Base-by-base conservation (phyloP, 1,139 yeast species). In the Arxiozyma slooffiae region DNA sequence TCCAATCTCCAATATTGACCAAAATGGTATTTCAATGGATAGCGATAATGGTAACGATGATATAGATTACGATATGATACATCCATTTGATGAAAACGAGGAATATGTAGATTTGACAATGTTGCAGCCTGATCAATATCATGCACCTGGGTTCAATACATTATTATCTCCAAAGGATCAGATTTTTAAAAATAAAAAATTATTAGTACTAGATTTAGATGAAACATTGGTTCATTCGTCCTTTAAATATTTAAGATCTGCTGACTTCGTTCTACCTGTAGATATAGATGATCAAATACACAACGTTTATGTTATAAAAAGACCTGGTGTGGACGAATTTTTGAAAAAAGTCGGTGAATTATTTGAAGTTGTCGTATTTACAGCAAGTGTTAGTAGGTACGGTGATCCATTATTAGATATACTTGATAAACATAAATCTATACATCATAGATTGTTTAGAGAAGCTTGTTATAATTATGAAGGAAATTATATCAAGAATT, bases 271-370 rank as follows among this genome's bases (percentile, higher is more conserved):
- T 47, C 87, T 94, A 49, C 96, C 96, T 9, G 90, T 84, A 47
- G 88, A 82, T 67, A 92, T 92, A 56, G 97, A 92, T 63, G 83
- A 83, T 61, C 94, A 86, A 67, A 77, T 83, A 36, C 97, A 94
- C 68, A 94, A 88, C 63, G 98, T 92, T 46, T 92, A 89, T 67
- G 98, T 92, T 36, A 88, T 90, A 52, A 92, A 94, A 66, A 79
- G 99, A 61, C 99, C 99, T 0, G 98, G 98, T 0, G 98, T 94
- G 48, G 98, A 92, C 68, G 95, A 87, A 64, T 92, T 94, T 63
- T 75, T 92, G 73, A 74, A 72, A 57, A 77, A 79, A 56, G 96
- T 92, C 46, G 96, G 97, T 24, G 77, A 87, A 66, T 69, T 90
- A 64, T 92, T 76, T 66, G 99, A 92, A 69, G 95, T 92, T 53